Percentiles rank a stretch among this genome's conserved stretches.
These are phyloP conservation scores for Rutidosis leptorrhynchoides DNA, from an alignment of 129 eudicot species.

Conservation along the genomic window DNA sequence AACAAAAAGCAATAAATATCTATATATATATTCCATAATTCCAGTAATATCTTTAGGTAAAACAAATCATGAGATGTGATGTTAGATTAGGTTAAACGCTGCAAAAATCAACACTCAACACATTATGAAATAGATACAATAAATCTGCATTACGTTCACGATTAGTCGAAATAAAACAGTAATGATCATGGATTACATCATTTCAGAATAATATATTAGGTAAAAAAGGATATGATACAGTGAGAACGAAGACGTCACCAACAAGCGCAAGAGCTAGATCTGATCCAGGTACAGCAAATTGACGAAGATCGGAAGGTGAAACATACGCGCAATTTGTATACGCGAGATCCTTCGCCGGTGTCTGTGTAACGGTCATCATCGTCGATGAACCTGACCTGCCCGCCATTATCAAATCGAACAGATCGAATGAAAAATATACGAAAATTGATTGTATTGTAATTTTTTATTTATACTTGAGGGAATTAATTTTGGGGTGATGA, in stretches of 20 bases:
- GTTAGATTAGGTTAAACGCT: constrained; percentile 8
- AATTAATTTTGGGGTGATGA: background rate
- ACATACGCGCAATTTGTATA: constrained; percentile 71
- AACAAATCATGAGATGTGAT: background rate
- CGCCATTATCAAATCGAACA: constrained; percentile 37
- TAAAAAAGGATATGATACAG: constrained; percentile 68
- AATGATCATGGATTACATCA: background rate
- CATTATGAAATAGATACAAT: background rate
- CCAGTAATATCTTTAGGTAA: too few relatives aligned
- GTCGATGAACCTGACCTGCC: constrained; percentile 40
- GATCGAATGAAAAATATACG: constrained; percentile 19
- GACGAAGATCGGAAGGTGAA: constrained; percentile 64
- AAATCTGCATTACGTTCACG: constrained; percentile 2
- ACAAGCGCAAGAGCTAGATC: constrained; percentile 52
- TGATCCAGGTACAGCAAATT: constrained; percentile 65
- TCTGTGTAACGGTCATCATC: constrained; percentile 77
- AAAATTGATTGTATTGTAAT: background rate
- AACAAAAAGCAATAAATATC: background rate
- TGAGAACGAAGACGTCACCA: constrained; percentile 68
- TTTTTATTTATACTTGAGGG: constrained; percentile 7
- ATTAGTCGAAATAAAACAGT: background rate
- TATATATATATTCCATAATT: background rate
- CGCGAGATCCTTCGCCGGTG: constrained; percentile 76
- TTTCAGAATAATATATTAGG: background rate
- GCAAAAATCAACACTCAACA: background rate